Evolutionary conservation across 1,284 basidiomycete species (phyloP).

Genomic region (Trichosporon coremiiforme): DNA sequence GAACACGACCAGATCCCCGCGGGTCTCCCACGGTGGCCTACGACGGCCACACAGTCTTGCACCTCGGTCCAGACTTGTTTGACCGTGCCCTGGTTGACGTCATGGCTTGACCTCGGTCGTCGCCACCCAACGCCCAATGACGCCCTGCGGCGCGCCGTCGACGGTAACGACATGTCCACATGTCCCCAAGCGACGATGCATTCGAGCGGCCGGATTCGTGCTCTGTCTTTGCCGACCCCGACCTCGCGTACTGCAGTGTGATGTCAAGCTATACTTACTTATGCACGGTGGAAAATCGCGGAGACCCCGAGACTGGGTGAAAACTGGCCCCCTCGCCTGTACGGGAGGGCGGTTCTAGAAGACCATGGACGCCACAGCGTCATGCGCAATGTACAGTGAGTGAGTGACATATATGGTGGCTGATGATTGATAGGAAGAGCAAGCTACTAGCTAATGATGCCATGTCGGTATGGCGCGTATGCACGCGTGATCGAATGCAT

Average conservation of each 20-base stretch:
- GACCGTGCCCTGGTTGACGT: neutral
- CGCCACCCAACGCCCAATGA: neutral
- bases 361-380: neutral
- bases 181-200: neutral
- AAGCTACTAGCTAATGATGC: too few relatives aligned
- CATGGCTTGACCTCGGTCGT: neutral
- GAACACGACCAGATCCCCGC: too few relatives aligned
- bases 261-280: neutral
- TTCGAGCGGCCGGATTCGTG: neutral
- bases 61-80: neutral
- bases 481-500: neutral
- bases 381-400: neutral
- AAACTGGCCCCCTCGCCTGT: neutral
- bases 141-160: neutral
- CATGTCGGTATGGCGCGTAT: neutral
- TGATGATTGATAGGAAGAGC: too few relatives aligned
- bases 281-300: neutral
- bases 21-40: too few relatives aligned
- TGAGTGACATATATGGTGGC: too few relatives aligned
- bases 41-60: neutral
- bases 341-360: neutral
- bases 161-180: slow-evolving; percentile 1
- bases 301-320: neutral
- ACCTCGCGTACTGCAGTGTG: neutral
- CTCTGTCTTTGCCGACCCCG: too few relatives aligned